Conservation (phyloP, 78 protist species). For the Dictyostelium purpureum region DNA sequence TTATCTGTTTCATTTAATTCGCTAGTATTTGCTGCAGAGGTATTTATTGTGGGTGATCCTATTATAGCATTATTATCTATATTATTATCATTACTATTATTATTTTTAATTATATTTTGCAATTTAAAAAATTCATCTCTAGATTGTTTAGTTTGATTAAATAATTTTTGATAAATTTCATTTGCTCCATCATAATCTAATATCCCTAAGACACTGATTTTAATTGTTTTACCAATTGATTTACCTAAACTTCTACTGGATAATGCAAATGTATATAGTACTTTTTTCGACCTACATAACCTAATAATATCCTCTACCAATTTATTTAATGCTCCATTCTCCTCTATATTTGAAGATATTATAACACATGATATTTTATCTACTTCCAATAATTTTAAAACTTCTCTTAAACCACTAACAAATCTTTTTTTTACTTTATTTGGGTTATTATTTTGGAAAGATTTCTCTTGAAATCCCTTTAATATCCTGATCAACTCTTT, state of each 20-base stretch:
- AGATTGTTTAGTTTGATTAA: neutral
- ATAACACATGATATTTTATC: constrained; percentile 14
- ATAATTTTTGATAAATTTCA: neutral
- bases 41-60: neutral
- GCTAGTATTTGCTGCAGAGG: neutral
- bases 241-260: constrained; percentile 26
- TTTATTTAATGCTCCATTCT: constrained; percentile 27
- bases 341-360: constrained; percentile 53
- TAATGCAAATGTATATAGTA: constrained; percentile 54
- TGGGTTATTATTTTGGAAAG: neutral
- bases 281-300: constrained; percentile 9
- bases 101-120: neutral
- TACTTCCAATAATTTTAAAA: constrained; percentile 1
- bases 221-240: constrained; percentile 17
- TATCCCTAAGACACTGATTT: constrained; percentile 26
- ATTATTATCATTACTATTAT: neutral
- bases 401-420: constrained; percentile 47
- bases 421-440: constrained; percentile 50
- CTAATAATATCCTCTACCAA: neutral
- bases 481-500: constrained; percentile 19
- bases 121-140: neutral
- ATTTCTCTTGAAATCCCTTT: constrained; percentile 42
- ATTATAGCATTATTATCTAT: neutral
- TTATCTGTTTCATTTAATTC: neutral
- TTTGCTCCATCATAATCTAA: constrained; percentile 25